Base-by-base conservation (phyloP, 257 asterid species). In the Henckelia pumila region DNA sequence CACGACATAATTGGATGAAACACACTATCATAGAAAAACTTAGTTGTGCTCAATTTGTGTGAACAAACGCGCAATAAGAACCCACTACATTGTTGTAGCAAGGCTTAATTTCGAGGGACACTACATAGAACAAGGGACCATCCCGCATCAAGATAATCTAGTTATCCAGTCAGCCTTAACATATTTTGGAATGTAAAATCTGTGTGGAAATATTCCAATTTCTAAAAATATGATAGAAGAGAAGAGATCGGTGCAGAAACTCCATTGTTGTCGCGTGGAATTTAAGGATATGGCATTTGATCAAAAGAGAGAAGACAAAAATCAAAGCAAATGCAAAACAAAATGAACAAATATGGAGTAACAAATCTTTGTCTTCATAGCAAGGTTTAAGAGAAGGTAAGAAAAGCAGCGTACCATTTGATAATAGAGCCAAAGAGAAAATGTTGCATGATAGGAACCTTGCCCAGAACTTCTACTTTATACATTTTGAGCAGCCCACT, bases 401-500 rank as follows among this genome's bases (percentile, higher is more conserved):
- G 67, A 59, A 63, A 63, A 35, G 49, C 14, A 7, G 47, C 91
- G 50, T 86, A 92, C 98, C 98, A 92, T 77, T 77, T 79, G 80
- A 92, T 89, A 53, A 92, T 84, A 25, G 96, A 89, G 65, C 97
- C 97, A 70, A 92, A 92, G 47, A 92, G 95, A 66, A 92, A 89
- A 78, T 92, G 98, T 47, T 92, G 98, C 97, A 92, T 92, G 70
- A 92, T 89, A 28, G 98, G 98, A 70, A 92, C 96, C 89, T 92
- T 92, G 87, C 83, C 84, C 86, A 92, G 6, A 61, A 92, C 98
- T 77, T 92, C 97, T 49, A 87, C 80, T 76, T 85, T 89, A 73
- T 92, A 92, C 98, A 92, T 92, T 87, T 92, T 92, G 61, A 92
- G 86, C 72, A 92, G 79, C 73, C 97, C 98, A 63, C 95, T 84